Evolutionary conservation across 2,329 filamentous ascomycete genomes (phyloP), one percentile per base, ranked within the genome.

Genomic region (Clarireedia paspali): DNA sequence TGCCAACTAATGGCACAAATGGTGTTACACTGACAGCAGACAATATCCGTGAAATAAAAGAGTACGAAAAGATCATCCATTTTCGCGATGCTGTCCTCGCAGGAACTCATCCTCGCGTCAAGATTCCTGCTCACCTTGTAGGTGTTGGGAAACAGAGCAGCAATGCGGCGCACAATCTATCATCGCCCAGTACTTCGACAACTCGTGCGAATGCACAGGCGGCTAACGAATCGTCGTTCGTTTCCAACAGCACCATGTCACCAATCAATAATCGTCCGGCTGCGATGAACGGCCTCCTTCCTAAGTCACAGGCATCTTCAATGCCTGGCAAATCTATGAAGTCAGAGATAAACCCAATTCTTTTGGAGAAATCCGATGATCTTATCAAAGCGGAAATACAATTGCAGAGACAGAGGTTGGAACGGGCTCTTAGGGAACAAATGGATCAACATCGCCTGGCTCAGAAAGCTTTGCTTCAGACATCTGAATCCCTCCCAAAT

Each of bases 301-400:
- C 53, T 14, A 55, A 55, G 44, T 47, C 49, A 27, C 47, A 49
- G 17, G 50, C 53, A 53, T 26, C 55, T 44, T 53, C 50, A 26
- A 45, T 27, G 30, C 48, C 50, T 53, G 49, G 55, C 39, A 65
- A 74, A 65, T 72, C 78, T 62, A 72, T 74, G 57, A 80, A 78
- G 61, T 82, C 84, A 58, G 84, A 86, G 70, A 88, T 94, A 73
- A 83, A 95, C 70, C 89, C 90, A 50, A 84, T 95, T 59, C 78
- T 95, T 64, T 78, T 95, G 70, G 86, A 89, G 68, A 96, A 96
- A 72, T 91, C 91, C 63, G 87, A 90, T 68, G 84, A 89, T 68
- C 77, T 95, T 63, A 83, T 94, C 68, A 87, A 84, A 73, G 89
- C 90, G 67, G 90, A 95, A 72, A 75, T 89, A 59, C 83, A 87